phyloP scores from a whole-genome alignment of 345 rosid genomes.

The Stellera chamaejasme region DNA sequence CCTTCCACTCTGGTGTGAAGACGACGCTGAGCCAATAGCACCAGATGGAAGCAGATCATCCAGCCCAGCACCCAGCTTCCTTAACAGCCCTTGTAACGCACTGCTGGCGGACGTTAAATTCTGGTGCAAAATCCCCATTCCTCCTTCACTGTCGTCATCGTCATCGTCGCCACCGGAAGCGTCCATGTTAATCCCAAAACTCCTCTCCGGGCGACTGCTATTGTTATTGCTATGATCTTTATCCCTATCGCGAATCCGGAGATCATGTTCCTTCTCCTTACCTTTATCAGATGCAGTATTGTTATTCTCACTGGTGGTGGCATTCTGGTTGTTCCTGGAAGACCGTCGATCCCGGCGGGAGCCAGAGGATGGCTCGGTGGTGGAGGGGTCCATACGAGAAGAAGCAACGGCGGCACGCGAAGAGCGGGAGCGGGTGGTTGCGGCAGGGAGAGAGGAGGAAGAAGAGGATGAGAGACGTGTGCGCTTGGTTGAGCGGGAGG shows the following conservation, averaged over 20 bases:
- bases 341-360: conserved; percentile 68
- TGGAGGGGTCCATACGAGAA: conserved; percentile 65
- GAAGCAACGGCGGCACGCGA: conserved; percentile 33
- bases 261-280: conserved; percentile 88
- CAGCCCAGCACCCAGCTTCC: conserved; percentile 95
- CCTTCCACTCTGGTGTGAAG: conserved; percentile 77
- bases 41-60: conserved; percentile 89
- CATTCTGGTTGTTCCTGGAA: conserved; percentile 16
- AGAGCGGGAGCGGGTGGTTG: conserved; percentile 30
- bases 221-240: conserved; percentile 15
- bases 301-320: conserved; percentile 18
- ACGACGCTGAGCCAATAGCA: conserved; percentile 72
- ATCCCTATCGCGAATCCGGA: conserved; percentile 42
- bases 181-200: conserved; percentile 55
- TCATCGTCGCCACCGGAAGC: conserved; percentile 56
- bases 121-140: conserved; percentile 70
- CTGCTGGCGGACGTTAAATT: conserved; percentile 93
- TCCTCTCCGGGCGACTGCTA: conserved; percentile 18
- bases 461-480: conserved; percentile 46
- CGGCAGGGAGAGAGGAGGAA: conserved; percentile 11
- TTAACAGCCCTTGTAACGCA: conserved; percentile 82
- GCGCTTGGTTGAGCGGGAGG: conserved; percentile 76
- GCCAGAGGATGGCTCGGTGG: conserved; percentile 63
- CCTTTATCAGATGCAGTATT: conserved; percentile 60
- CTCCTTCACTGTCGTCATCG: conserved; percentile 84